Evolutionary conservation across 768 basidiomycete species (phyloP), one percentile per base, ranked within the genome.

Genomic region (Jaapia argillacea): DNA sequence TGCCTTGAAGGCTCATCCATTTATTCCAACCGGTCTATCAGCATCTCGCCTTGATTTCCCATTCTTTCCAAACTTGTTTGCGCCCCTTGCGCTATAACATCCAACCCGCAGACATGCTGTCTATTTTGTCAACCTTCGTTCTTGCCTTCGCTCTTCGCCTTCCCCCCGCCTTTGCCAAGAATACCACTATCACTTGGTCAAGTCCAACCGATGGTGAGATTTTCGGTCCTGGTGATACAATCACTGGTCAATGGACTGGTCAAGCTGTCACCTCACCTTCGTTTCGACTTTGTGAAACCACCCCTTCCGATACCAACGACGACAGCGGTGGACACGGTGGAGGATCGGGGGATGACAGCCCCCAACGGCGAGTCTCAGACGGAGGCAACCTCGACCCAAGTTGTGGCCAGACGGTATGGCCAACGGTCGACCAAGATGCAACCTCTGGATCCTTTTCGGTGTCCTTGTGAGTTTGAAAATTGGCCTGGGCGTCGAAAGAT

Each of bases 221-320:
- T 18, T 61, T 51, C 42, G 48, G 39, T 6, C 45, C 61, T 1
- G 61, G 58, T 7, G 63, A 65, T 37, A 55, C 51, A 2, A 57
- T 67, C 24, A 44, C 58, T 31, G 60, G 52, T 7, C 47, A 58
- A 27, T 65, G 65, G 65, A 53, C 56, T 2, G 40, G 51, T 1
- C 42, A 53, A 20, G 39, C 50, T 3, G 47, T 63, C 20, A 52
- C 55, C 12, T 60, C 62, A 6, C 65, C 65, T 5, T 58, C 63
- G 0, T 61, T 67, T 47, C 54, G 52, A 36, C 56, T 67, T 13
- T 67, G 65, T 33, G 28, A 33, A 10, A 16, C 10, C 28, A 10
- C 28, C 10, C 10, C 10, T 16, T 16, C 10, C 10, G 28, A 33
- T 16, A 16, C 28, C 16, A 33, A 16, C 28, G 28, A 33, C 10